Evolutionary conservation across 345 rosid species (phyloP).

Genomic region (Murraya paniculata): DNA sequence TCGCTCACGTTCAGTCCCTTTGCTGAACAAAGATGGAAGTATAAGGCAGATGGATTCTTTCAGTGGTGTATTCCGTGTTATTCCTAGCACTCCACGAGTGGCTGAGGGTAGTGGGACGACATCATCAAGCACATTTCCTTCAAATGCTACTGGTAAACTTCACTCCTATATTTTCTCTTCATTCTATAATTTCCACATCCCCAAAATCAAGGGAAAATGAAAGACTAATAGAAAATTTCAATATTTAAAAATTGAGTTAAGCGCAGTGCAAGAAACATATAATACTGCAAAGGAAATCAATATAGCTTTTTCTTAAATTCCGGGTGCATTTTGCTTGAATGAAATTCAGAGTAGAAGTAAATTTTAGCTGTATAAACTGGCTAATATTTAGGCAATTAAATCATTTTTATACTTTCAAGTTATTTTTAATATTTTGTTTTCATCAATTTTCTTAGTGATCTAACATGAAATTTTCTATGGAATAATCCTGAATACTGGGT

Average conservation of each 20-base stretch:
- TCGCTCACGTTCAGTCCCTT: slow-evolving; percentile 87
- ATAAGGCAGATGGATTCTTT: slow-evolving; percentile 36
- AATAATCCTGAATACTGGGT: background rate
- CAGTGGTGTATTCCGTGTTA: slow-evolving; percentile 57
- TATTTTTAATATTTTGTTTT: background rate
- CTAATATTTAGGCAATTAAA: background rate
- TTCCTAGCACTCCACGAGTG: slow-evolving; percentile 55
- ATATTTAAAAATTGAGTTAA: too few relatives aligned
- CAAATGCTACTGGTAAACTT: slow-evolving; percentile 42
- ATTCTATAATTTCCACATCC: background rate
- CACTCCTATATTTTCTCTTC: background rate
- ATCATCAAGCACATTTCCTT: slow-evolving; percentile 30
- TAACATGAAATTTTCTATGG: background rate
- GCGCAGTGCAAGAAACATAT: background rate
- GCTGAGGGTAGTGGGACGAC: slow-evolving; percentile 25
- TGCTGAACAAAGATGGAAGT: slow-evolving; percentile 58
- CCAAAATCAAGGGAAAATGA: background rate
- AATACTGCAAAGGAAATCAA: too few relatives aligned
- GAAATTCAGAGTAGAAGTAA: background rate
- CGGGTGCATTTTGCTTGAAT: background rate
- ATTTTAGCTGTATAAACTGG: background rate
- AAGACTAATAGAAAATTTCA: background rate
- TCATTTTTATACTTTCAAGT: background rate
- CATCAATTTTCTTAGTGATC: background rate
- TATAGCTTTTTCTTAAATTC: background rate